phyloP scores from a whole-genome alignment of 1,284 basidiomycete genomes.

The Heterobasidion occidentale region DNA sequence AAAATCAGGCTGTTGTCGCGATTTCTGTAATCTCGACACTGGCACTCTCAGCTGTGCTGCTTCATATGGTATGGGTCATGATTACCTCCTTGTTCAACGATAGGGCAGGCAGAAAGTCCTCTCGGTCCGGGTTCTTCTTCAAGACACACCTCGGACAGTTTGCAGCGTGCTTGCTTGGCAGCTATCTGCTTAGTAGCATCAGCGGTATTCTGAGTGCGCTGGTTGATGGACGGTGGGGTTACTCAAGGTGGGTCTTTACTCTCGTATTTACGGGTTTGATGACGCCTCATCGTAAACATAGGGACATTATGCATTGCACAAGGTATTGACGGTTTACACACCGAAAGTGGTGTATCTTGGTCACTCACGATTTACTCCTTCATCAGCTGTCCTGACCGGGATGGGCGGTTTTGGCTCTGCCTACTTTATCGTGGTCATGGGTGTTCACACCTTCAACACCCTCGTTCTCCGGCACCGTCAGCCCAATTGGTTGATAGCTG shows the following conservation, averaged over 20 bases:
- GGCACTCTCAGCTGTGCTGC: conserved; percentile 37
- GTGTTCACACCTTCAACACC: conserved; percentile 61
- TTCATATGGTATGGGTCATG: conserved; percentile 36
- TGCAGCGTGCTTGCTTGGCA: conserved; percentile 50
- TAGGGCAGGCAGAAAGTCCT: conserved; percentile 6
- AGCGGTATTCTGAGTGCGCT: conserved; percentile 44
- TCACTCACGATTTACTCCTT: conserved; percentile 2
- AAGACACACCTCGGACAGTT: conserved; percentile 64
- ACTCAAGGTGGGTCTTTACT: conserved; percentile 34
- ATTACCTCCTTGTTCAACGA: conserved; percentile 18
- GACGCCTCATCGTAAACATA: neutral
- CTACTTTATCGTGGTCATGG: conserved; percentile 59
- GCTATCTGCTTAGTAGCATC: conserved; percentile 44
- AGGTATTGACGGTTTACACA: conserved; percentile 29
- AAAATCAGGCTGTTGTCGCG: conserved; percentile 36
- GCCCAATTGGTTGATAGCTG: conserved; percentile 36
- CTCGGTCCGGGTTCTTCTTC: conserved; percentile 53
- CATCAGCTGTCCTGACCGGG: conserved; percentile 41
- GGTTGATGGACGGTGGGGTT: conserved; percentile 36
- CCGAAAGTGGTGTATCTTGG: neutral
- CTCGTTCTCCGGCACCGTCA: conserved; percentile 50
- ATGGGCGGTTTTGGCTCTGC: conserved; percentile 52
- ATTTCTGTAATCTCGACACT: conserved; percentile 47
- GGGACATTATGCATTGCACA: conserved; percentile 39
- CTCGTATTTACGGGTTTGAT: neutral